Conservation (phyloP, 2,329 filamentous ascomycete species). For the Curvularia sp. region DNA sequence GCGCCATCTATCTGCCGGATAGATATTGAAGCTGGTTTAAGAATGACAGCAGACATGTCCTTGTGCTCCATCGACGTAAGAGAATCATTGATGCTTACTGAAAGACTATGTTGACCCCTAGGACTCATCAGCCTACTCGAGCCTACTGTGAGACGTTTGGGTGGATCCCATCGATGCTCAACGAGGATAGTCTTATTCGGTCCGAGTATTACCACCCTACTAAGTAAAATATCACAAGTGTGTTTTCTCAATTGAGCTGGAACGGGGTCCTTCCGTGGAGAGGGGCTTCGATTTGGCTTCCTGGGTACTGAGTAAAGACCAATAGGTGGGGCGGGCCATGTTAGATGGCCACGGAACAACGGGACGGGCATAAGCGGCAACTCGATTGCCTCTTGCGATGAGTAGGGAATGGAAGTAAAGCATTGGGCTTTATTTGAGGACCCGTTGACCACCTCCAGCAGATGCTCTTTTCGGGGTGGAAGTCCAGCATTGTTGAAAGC, state of each 20-base stretch:
- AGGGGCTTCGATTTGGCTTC: constrained; percentile 19
- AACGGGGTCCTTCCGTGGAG: constrained; percentile 8
- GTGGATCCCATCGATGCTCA: constrained; percentile 28
- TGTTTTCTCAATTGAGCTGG: neutral
- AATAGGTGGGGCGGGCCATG: constrained; percentile 26
- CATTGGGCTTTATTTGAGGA: too few species aligned
- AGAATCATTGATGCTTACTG: neutral
- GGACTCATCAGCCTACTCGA: too few species aligned
- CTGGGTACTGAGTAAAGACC: constrained; percentile 31
- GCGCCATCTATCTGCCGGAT: too few species aligned
- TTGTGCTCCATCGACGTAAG: neutral
- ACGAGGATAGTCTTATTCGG: constrained; percentile 23
- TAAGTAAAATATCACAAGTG: constrained; percentile 13
- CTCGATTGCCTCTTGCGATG: neutral
- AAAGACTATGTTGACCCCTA: neutral
- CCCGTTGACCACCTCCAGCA: neutral
- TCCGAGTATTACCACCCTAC: constrained; percentile 30
- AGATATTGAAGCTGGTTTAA: neutral
- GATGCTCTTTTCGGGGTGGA: neutral
- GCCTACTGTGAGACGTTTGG: constrained; percentile 16
- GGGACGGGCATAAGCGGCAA: neutral
- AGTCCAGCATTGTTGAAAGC: constrained; percentile 3
- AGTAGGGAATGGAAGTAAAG: neutral
- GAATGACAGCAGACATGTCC: neutral
- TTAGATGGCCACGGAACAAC: neutral